A percentile compares a stretch with the other conserved stretches of the same genome.
phyloP scores from a whole-genome alignment of 2,329 filamentous ascomycete genomes.

The Fusarium drepaniforme region DNA sequence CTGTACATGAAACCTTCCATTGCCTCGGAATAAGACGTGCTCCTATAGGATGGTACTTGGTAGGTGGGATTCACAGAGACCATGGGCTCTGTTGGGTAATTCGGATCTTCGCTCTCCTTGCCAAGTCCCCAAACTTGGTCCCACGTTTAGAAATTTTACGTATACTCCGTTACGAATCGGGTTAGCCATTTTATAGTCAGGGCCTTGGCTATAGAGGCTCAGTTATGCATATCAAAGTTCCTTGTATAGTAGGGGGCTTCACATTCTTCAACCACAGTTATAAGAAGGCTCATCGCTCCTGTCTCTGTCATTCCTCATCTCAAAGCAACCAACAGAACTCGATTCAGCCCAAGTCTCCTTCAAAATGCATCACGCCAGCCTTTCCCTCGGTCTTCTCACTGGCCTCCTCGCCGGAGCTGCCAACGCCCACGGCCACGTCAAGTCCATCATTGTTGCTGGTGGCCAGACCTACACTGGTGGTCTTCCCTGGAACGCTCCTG shows the following conservation, averaged over 20 bases:
- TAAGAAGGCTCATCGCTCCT: conserved; percentile 6
- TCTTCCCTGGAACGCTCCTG: conserved; percentile 42
- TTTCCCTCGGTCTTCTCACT: conserved; percentile 29
- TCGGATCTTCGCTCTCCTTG: conserved; percentile 32
- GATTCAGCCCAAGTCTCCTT: background rate
- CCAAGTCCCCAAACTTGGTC: background rate
- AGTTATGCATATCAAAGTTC: background rate
- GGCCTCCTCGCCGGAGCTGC: conserved; percentile 43
- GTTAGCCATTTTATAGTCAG: background rate
- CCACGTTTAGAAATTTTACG: background rate
- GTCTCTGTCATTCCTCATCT: background rate
- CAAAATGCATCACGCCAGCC: conserved; percentile 21
- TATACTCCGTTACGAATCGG: conserved; percentile 31
- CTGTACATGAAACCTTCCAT: background rate
- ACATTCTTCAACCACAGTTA: background rate
- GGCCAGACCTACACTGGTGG: conserved; percentile 49
- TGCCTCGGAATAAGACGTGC: conserved; percentile 2
- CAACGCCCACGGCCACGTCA: conserved; percentile 47
- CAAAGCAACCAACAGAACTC: conserved; percentile 2
- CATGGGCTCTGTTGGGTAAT: background rate
- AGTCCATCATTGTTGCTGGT: conserved; percentile 37
- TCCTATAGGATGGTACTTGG: background rate
- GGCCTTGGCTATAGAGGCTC: conserved; percentile 10
- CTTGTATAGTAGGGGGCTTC: conserved; percentile 20
- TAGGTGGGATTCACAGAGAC: background rate